Percentiles rank a stretch among this genome's conserved stretches.
Evolutionary conservation across 2,329 filamentous ascomycete species (phyloP).

Genomic region (Falciphora oryzae): DNA sequence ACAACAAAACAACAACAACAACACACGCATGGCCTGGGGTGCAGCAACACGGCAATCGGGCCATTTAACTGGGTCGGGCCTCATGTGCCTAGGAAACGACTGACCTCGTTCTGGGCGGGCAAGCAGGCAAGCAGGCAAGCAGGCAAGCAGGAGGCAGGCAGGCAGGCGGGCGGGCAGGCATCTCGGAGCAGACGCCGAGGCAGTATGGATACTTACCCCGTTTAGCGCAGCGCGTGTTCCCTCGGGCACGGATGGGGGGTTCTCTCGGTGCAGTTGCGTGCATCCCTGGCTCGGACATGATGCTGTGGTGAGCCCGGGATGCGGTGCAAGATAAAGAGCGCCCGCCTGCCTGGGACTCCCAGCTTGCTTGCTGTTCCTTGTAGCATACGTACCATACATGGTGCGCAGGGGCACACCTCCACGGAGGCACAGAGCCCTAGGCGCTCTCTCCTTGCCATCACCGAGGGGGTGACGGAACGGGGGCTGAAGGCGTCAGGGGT

Average conservation of each 20-base stretch:
- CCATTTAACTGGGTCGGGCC: neutral
- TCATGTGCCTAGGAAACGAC: too few relatives aligned
- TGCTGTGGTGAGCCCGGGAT: neutral
- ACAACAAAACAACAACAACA: neutral
- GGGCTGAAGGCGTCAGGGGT: neutral
- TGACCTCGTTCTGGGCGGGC: neutral
- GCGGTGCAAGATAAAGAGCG: neutral
- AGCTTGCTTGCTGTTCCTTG: neutral
- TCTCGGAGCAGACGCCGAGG: neutral
- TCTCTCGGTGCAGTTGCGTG: neutral
- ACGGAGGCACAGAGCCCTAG: neutral
- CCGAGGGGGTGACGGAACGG: neutral
- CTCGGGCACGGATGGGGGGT: neutral
- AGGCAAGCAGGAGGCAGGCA: too few relatives aligned
- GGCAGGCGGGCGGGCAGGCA: neutral
- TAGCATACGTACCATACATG: neutral
- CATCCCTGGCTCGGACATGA: neutral
- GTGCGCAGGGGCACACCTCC: neutral
- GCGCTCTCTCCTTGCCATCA: neutral
- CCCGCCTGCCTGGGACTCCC: neutral
- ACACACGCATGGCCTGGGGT: neutral
- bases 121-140: neutral
- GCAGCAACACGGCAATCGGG: neutral
- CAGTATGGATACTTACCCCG: neutral
- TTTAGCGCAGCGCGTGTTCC: neutral